A percentile compares a stretch with the other conserved stretches of the same genome.
Evolutionary conservation across 306 rosid species (phyloP).

Genomic region (Casuarina equisetifolia): DNA sequence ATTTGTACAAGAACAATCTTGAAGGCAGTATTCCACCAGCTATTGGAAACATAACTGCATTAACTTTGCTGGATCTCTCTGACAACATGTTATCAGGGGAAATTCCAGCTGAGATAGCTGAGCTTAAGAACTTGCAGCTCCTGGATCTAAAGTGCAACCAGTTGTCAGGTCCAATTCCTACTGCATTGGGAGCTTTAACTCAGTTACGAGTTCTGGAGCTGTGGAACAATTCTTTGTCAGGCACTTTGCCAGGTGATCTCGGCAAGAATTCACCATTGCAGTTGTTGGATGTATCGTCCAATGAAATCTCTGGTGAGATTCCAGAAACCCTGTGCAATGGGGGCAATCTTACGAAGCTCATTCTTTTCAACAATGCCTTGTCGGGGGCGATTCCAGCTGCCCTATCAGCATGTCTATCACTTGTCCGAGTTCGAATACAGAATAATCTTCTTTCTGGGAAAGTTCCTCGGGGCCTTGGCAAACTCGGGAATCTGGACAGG

Average conservation of each 20-base stretch:
- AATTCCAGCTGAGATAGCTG: conserved; percentile 66
- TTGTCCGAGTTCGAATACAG: conserved; percentile 86
- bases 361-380: conserved; percentile 86
- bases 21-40: conserved; percentile 64
- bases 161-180: conserved; percentile 72
- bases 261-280: conserved; percentile 77
- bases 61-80: conserved; percentile 74
- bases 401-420: conserved; percentile 62
- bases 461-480: conserved; percentile 80
- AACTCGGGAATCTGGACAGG: conserved; percentile 82
- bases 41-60: conserved; percentile 53
- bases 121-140: conserved; percentile 71
- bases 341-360: conserved; percentile 92
- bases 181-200: conserved; percentile 59
- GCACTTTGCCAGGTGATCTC: conserved; percentile 68
- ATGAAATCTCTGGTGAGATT: conserved; percentile 74
- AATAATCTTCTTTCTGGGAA: conserved; percentile 78
- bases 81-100: conserved; percentile 70
- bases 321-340: conserved; percentile 66
- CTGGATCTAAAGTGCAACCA: conserved; percentile 77
- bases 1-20: conserved; percentile 69
- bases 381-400: conserved; percentile 69
- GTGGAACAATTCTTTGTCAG: conserved; percentile 86
- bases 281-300: conserved; percentile 93
- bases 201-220: conserved; percentile 70